Conservation (phyloP, 805 yeast species). For the Candida chilensis region DNA sequence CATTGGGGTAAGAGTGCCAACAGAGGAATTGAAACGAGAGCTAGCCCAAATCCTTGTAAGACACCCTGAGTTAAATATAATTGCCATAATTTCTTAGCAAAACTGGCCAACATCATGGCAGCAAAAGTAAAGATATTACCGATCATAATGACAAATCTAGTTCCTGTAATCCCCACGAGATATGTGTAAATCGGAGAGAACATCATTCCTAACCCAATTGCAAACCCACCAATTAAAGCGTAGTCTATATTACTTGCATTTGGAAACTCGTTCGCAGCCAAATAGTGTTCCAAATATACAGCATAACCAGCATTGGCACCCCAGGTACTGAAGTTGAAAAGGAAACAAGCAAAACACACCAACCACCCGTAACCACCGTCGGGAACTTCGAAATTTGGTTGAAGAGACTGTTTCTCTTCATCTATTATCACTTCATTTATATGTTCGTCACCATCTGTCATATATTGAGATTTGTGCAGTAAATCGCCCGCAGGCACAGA, state of each 20-base stretch:
- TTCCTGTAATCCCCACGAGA: constrained; percentile 32
- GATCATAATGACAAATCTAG: constrained; percentile 25
- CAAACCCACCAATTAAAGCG: constrained; percentile 61
- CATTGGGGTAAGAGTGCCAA: constrained; percentile 58
- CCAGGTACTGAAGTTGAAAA: constrained; percentile 58
- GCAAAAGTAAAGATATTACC: constrained; percentile 45
- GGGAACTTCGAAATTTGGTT: constrained; percentile 28
- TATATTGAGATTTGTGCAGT: no score
- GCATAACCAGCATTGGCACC: constrained; percentile 67
- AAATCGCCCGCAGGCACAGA: no score
- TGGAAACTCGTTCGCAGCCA: constrained; percentile 37
- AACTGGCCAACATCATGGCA: constrained; percentile 53
- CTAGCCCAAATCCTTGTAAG: constrained; percentile 48
- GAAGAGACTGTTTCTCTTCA: no score
- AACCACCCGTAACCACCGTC: constrained; percentile 73
- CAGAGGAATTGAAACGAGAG: constrained; percentile 50
- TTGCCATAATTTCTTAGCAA: constrained; percentile 53
- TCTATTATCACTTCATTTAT: no score
- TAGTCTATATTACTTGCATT: constrained; percentile 52
- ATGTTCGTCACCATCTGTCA: no score
- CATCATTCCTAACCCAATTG: constrained; percentile 45
- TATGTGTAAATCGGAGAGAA: constrained; percentile 40
- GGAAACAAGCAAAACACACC: constrained; percentile 36
- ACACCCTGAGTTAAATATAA: constrained; percentile 62
- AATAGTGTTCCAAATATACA: constrained; percentile 48